Base-by-base conservation (phyloP, 345 rosid species). In the Gossypium arboreum region DNA sequence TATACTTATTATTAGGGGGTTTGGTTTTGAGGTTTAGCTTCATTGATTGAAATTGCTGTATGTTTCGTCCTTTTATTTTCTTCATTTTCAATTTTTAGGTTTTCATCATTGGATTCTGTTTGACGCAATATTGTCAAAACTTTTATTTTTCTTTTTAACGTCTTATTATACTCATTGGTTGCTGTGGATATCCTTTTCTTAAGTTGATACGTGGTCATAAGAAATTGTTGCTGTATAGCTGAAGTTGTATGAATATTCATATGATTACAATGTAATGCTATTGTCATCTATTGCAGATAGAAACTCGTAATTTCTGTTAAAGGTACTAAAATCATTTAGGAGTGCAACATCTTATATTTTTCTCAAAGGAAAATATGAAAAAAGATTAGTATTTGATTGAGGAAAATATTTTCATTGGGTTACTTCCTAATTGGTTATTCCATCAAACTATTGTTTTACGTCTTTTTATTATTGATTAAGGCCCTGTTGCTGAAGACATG, bases 401-500 rank as follows among this genome's bases (percentile, higher is more conserved):
- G 73, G 13, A 16, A 51, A 69, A 16, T 1, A 27, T 27, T 51
- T 51, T 51, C 60, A 17, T 51, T 15, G 17, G 22, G 11, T 47
- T 24, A 3, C 29, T 57, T 17, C 58, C 44, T 2, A 17, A n/a
- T 44, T 1, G 44, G 11, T 58, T 17, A 45, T 73, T 20, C 45
- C 59, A 16, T 48, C 51, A 12, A 73, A 45, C 69, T 73, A 17
- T 17, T 29, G 6, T 25, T 73, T 58, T 5, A 15, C 15, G 4
- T 59, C 16, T 22, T 44, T 60, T 48, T 57, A 17, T 57, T 7
- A 15, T 24, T 60, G 57, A 62, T 47, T 20, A 24, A 77, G 80
- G 80, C 41, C 80, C 80, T 77, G 80, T 77, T 72, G 80, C 95
- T 11, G 95, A 90, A 75, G 95, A 90, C 83, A 88, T 90, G 94